Evolutionary conservation across 441 rosid genomes (phyloP), one percentile per base, ranked within the genome.

Genomic region (Kokia cookei): DNA sequence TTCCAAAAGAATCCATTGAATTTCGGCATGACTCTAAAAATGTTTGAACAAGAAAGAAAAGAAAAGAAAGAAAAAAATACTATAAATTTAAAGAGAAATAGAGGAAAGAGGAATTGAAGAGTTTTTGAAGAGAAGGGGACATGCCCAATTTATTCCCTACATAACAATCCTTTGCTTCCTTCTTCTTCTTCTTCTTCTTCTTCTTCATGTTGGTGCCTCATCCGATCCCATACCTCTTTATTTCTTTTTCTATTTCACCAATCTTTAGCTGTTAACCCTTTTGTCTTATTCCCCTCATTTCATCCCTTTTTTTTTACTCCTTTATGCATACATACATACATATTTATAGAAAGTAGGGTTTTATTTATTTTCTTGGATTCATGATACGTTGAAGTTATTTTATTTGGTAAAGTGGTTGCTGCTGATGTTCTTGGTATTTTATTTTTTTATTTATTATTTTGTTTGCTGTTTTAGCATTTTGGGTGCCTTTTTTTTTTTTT

Each of bases 81-180:
- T 12, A 50, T 15, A 68, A 50, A 27, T 4, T 11, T 19, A 19
- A 9, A 67, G 73, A 37, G 76, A 66, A 13, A 40, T 43, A 61
- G 37, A 32, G 37, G 13, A 11, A 47, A 0, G 15, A 47, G 45
- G 9, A 42, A 66, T 22, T 65, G 76, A 64, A 53, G 78, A 70
- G 72, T 63, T 26, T 63, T 17, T 63, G 40, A 54, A 48, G 78
- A 43, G 75, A 73, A 82, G 57, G 88, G 76, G 85, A 84, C 90
- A 83, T 86, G 87, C 73, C 66, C 70, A 69, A 70, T 65, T 62
- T 80, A 81, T 73, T 64, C 73, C 82, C 85, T 78, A 78, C 87
- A 80, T 50, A 68, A 12, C 55, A 65, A 51, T 48, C 50, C 70
- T 43, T 61, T 84, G 81, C 85, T 78, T 71, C 82, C 83, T 78